These are phyloP conservation scores for Magnolia sinica DNA, from an alignment of 164 flowering plant species.

Conservation along the genomic window DNA sequence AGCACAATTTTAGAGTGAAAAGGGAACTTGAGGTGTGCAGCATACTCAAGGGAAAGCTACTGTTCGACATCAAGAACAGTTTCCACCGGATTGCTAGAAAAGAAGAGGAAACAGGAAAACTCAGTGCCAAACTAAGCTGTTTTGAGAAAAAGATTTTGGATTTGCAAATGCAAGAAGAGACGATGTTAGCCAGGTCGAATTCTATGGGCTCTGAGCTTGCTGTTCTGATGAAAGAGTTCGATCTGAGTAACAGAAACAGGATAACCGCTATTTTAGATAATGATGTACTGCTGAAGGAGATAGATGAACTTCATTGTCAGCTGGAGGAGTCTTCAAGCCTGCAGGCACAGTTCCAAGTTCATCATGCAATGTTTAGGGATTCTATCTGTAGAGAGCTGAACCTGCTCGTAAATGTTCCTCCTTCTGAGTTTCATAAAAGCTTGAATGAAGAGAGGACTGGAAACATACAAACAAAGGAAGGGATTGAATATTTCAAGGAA, in stretches of 20 bases:
- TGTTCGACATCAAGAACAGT: constrained; percentile 69
- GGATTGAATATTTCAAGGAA: constrained; percentile 20
- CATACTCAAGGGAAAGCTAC: constrained; percentile 61
- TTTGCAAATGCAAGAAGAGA: constrained; percentile 76
- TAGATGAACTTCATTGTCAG: constrained; percentile 15
- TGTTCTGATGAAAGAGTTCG: constrained; percentile 61
- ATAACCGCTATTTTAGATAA: constrained; percentile 44
- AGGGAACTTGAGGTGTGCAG: constrained; percentile 76
- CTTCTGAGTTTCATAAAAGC: neutral
- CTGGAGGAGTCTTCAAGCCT: neutral
- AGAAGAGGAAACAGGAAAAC: constrained; percentile 64
- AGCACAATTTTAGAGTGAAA: constrained; percentile 56
- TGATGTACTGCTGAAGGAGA: constrained; percentile 46
- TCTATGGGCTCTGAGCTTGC: constrained; percentile 74
- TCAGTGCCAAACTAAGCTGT: constrained; percentile 42
- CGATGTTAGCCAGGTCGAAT: constrained; percentile 73
- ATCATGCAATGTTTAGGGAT: constrained; percentile 6
- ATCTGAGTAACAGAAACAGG: constrained; percentile 37
- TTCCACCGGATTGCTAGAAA: constrained; percentile 64
- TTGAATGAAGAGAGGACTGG: neutral
- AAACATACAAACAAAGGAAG: neutral
- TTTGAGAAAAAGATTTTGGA: constrained; percentile 67
- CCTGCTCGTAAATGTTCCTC: neutral
- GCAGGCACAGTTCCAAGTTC: neutral
- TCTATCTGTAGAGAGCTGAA: constrained; percentile 7